phyloP scores from a whole-genome alignment of 495 filamentous ascomycete genomes.

The Penicillium manginii region DNA sequence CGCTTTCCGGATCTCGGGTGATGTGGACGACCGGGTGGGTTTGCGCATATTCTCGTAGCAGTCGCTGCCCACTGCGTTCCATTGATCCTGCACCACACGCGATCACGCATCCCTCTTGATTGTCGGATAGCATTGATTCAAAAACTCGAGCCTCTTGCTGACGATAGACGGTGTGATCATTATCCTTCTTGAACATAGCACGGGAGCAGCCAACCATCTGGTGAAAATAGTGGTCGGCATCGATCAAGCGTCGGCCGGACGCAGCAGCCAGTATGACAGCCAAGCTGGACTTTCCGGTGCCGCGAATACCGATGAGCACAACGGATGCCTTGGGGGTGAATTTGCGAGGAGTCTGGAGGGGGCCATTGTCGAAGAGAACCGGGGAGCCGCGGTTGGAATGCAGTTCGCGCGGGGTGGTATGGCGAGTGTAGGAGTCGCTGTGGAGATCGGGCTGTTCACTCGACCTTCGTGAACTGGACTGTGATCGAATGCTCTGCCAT shows the following conservation, averaged over 20 bases:
- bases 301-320: slow-evolving; percentile 74
- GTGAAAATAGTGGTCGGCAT: slow-evolving; percentile 72
- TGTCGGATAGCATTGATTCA: slow-evolving; percentile 61
- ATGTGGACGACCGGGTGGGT: slow-evolving; percentile 75
- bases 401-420: slow-evolving; percentile 32
- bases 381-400: slow-evolving; percentile 41
- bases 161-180: slow-evolving; percentile 63
- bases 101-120: slow-evolving; percentile 70
- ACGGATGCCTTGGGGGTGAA: slow-evolving; percentile 70
- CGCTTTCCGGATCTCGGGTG: slow-evolving; percentile 65
- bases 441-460: slow-evolving; percentile 29
- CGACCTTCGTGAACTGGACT: slow-evolving; percentile 19
- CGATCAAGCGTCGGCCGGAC: slow-evolving; percentile 69
- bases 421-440: slow-evolving; percentile 25
- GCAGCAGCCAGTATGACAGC: slow-evolving; percentile 77
- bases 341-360: slow-evolving; percentile 32
- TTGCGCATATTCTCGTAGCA: slow-evolving; percentile 51
- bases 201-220: slow-evolving; percentile 65
- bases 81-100: slow-evolving; percentile 64
- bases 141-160: slow-evolving; percentile 65
- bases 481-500: background rate
- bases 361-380: slow-evolving; percentile 31
- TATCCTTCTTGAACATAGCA: slow-evolving; percentile 60
- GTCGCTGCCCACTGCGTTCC: slow-evolving; percentile 44
- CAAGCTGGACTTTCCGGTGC: slow-evolving; percentile 76